Evolutionary conservation across 2,329 filamentous ascomycete genomes (phyloP).

Genomic region (Aurifilum marmelostoma): DNA sequence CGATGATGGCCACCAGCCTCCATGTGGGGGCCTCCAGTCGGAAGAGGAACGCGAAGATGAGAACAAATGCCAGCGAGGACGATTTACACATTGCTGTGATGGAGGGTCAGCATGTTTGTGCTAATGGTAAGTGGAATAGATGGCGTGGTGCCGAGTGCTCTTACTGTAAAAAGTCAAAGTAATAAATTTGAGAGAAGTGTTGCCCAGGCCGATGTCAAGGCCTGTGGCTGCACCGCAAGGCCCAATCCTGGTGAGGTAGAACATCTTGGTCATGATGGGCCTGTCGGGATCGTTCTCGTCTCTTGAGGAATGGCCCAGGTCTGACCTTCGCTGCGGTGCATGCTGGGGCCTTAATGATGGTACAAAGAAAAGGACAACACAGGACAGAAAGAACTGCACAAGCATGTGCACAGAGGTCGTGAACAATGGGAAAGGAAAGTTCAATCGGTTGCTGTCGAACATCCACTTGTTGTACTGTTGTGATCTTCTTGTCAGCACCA

Average conservation of each 20-base stretch:
- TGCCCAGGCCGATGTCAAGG: slow-evolving; percentile 92
- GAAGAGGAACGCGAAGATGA: slow-evolving; percentile 94
- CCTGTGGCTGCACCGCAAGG: slow-evolving; percentile 93
- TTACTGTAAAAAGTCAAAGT: slow-evolving; percentile 92
- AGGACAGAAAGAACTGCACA: slow-evolving; percentile 84
- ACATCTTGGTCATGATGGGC: slow-evolving; percentile 81
- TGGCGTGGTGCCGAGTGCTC: slow-evolving; percentile 32
- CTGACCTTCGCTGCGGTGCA: slow-evolving; percentile 44
- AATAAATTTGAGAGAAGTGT: slow-evolving; percentile 95
- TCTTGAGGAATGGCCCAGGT: slow-evolving; percentile 51
- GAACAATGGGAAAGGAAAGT: slow-evolving; percentile 94
- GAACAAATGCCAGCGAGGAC: slow-evolving; percentile 90
- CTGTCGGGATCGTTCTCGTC: slow-evolving; percentile 49
- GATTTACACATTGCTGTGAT: slow-evolving; percentile 92
- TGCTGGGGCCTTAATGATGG: slow-evolving; percentile 76
- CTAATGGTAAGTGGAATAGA: neutral
- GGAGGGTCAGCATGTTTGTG: slow-evolving; percentile 33
- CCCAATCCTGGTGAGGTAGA: slow-evolving; percentile 89
- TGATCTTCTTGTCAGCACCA: slow-evolving; percentile 7
- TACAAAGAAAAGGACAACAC: slow-evolving; percentile 77
- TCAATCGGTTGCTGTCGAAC: slow-evolving; percentile 82
- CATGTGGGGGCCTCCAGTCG: slow-evolving; percentile 85
- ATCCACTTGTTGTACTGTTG: slow-evolving; percentile 98
- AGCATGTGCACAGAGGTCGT: slow-evolving; percentile 95
- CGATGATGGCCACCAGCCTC: slow-evolving; percentile 84